Evolutionary conservation across 768 basidiomycete genomes (phyloP), one percentile per base, ranked within the genome.

Genomic region (Gyrodon lividus): DNA sequence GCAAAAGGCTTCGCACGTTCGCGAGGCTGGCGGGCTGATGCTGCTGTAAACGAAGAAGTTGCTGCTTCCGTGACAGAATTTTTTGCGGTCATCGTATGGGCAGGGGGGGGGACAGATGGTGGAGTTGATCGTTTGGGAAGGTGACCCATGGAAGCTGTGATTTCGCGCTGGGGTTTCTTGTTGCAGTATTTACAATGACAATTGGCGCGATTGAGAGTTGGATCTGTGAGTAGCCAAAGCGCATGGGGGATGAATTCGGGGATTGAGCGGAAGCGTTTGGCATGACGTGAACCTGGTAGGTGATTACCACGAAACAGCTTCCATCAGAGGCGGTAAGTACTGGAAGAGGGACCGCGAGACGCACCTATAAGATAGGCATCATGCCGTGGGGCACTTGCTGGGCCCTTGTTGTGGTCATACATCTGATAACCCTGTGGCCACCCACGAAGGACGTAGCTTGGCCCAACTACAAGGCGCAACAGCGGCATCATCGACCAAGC

Each of bases 241-340:
- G 87, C 87, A 59, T 94, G 92, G 4, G 90, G 89, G 42, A 87
- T 79, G 64, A 93, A 91, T 63, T 94, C 92, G 43, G 86, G 86
- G n/a, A 83, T 73, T 12, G 90, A 92, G 38, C 92, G 86, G 67
- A 92, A 93, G 48, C 72, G 78, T 26, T 70, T 71, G 35, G 75
- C 69, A 43, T 69, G 51, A 26, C 58, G 50, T 2, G 83, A 84
- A 70, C 70, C 68, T 75, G 50, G 20, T 52, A 44, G 26, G 17
- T 13, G 33, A 48, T 19, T 13, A 17, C 16, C 7, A 23, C 20
- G 43, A 22, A 17, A 23, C 19, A 43, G 42, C 35, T 49, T 14
- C 17, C n/a, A 7, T 43, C 33, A 47, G 35, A 2, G 1, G 14
- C 17, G 43, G 16, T 24, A 19, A n/a, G n/a, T n/a, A n/a, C n/a